Conservation (phyloP, 331 rosid species). For the Rhamnella rubrinervis region DNA sequence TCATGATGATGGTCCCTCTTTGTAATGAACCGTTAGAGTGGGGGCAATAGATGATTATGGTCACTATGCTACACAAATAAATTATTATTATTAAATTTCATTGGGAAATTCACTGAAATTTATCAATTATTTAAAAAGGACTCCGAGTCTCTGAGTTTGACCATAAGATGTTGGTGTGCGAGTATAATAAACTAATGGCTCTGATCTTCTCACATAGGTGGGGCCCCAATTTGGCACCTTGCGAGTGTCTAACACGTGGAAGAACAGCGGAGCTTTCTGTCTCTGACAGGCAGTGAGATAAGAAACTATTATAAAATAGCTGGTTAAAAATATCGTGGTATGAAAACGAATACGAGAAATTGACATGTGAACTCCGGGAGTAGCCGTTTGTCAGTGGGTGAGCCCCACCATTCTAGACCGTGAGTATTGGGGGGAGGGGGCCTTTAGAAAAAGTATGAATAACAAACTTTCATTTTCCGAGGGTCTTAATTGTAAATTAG, state of each 20-base stretch:
- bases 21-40: slow-evolving; percentile 36
- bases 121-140: not conserved
- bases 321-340: slow-evolving; percentile 7
- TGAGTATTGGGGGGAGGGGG: not conserved
- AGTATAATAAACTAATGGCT: slow-evolving; percentile 11
- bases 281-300: not conserved
- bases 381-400: slow-evolving; percentile 40
- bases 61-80: not conserved
- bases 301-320: not conserved
- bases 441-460: not conserved
- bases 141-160: not conserved
- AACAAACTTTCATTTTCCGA: not conserved
- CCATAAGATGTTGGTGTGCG: not conserved
- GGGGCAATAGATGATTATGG: slow-evolving; percentile 33
- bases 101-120: not conserved
- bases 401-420: slow-evolving; percentile 14
- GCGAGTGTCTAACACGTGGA: not conserved
- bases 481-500: slow-evolving; percentile 9
- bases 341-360: not conserved
- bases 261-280: not conserved
- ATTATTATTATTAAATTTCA: not conserved
- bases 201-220: slow-evolving; percentile 3
- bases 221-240: slow-evolving; percentile 7
- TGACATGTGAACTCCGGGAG: slow-evolving; percentile 17
- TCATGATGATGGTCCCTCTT: slow-evolving; percentile 19